Percentiles rank a stretch among this genome's conserved stretches.
Conservation (phyloP, 768 basidiomycete species). For the Gloeophyllum trabeum region DNA sequence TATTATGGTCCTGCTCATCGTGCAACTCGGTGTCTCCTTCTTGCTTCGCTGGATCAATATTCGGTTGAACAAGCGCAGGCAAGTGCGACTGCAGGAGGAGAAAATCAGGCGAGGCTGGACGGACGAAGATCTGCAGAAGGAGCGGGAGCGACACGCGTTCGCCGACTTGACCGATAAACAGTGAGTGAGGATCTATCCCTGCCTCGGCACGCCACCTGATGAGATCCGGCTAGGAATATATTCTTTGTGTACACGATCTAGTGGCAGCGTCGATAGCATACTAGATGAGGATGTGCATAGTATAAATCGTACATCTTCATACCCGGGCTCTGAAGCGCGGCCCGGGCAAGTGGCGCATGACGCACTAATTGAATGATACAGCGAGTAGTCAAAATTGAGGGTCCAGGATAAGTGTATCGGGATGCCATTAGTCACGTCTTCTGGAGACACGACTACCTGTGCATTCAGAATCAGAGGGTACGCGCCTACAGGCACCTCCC, state of each 20-base stretch:
- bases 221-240: constrained; percentile 28
- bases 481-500: too few relatives aligned
- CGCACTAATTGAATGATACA: too few relatives aligned
- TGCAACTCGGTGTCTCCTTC: constrained; percentile 36
- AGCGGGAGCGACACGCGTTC: constrained; percentile 51
- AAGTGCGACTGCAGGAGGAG: constrained; percentile 26
- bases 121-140: constrained; percentile 42
- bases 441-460: too few relatives aligned
- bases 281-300: neutral
- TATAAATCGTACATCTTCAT: neutral
- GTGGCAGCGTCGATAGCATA: neutral
- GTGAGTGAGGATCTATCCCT: constrained; percentile 21
- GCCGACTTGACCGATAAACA: constrained; percentile 53
- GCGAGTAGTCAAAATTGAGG: neutral
- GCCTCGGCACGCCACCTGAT: neutral
- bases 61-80: constrained; percentile 38
- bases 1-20: constrained; percentile 46
- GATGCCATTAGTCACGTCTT: neutral
- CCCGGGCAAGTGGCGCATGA: too few relatives aligned
- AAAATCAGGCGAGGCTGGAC: constrained; percentile 42
- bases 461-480: too few relatives aligned
- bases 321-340: neutral
- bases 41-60: constrained; percentile 44
- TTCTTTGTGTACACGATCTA: constrained; percentile 50
- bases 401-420: neutral